phyloP scores from a whole-genome alignment of 192 early-diverging fungal genomes.

The Coemansia sp. region DNA sequence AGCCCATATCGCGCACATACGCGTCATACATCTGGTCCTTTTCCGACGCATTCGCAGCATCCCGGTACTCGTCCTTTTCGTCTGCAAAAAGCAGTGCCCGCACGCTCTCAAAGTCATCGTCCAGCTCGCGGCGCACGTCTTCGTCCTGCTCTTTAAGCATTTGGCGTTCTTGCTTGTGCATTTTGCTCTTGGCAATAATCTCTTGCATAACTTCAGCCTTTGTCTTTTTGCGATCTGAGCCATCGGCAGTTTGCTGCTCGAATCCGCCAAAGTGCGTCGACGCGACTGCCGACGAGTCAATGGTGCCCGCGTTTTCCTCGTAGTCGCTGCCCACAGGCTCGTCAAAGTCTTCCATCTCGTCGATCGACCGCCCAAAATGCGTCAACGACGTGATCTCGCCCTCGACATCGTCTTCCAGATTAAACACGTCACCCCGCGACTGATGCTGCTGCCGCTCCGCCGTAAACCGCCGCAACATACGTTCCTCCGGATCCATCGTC shows the following conservation, averaged over 20 bases:
- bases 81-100: slow-evolving; percentile 66
- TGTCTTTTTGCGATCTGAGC: slow-evolving; percentile 63
- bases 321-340: slow-evolving; percentile 55
- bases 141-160: slow-evolving; percentile 83
- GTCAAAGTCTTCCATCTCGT: slow-evolving; percentile 79
- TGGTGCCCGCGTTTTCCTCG: slow-evolving; percentile 57
- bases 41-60: slow-evolving; percentile 12
- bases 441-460: slow-evolving; percentile 68
- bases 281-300: slow-evolving; percentile 9
- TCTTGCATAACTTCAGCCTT: slow-evolving; percentile 97
- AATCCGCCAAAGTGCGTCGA: slow-evolving; percentile 28
- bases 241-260: slow-evolving; percentile 31
- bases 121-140: slow-evolving; percentile 76
- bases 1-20: slow-evolving; percentile 76
- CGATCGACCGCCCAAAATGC: slow-evolving; percentile 90
- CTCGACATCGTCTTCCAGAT: slow-evolving; percentile 76
- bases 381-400: slow-evolving; percentile 71
- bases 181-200: slow-evolving; percentile 95
- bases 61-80: slow-evolving; percentile 24
- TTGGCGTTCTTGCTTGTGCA: slow-evolving; percentile 93
- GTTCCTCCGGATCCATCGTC: slow-evolving; percentile 88
- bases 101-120: slow-evolving; percentile 85
- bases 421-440: slow-evolving; percentile 60
- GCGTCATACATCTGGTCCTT: slow-evolving; percentile 75
- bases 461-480: slow-evolving; percentile 93